Percentiles rank a stretch among this genome's conserved stretches.
These are phyloP conservation scores for Apium graveolens DNA, from an alignment of 129 eudicot species.

Conservation along the genomic window DNA sequence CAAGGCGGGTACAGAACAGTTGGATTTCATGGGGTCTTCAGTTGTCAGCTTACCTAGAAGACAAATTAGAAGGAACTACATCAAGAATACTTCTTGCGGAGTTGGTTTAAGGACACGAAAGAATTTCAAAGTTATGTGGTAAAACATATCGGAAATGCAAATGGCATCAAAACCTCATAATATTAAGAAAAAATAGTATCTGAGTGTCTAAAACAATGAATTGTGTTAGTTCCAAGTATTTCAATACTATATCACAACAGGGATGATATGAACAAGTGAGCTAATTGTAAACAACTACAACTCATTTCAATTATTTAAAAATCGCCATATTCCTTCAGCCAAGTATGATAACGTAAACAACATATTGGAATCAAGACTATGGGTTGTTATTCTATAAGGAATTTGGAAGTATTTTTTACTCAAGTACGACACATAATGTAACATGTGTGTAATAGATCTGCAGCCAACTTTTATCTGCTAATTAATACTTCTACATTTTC, in stretches of 20 bases:
- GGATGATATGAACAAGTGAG: not conserved
- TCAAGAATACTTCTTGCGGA: not conserved
- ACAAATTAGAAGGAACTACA: not conserved
- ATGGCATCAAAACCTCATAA: not conserved
- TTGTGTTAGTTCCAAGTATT: not conserved
- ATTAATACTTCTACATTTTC: not conserved
- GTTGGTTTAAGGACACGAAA: not conserved
- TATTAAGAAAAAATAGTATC: not conserved
- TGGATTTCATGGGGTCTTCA: constrained; percentile 21
- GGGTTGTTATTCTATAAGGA: not conserved
- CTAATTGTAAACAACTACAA: not conserved
- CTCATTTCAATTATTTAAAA: not conserved
- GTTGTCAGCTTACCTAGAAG: constrained; percentile 22
- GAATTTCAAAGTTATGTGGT: not conserved
- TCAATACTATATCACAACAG: not conserved
- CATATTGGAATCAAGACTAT: not conserved
- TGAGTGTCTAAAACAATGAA: not conserved
- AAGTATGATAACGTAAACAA: not conserved
- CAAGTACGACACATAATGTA: too few species aligned
- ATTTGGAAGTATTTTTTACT: too few species aligned
- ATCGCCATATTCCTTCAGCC: not conserved
- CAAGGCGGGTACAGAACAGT: not conserved
- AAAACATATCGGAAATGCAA: not conserved
- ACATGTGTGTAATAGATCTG: not conserved
- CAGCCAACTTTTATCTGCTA: not conserved